Percentiles rank a stretch among this genome's conserved stretches.
phyloP scores from a whole-genome alignment of 176 grass and related monocot species.

The Chrysopogon serrulatus region DNA sequence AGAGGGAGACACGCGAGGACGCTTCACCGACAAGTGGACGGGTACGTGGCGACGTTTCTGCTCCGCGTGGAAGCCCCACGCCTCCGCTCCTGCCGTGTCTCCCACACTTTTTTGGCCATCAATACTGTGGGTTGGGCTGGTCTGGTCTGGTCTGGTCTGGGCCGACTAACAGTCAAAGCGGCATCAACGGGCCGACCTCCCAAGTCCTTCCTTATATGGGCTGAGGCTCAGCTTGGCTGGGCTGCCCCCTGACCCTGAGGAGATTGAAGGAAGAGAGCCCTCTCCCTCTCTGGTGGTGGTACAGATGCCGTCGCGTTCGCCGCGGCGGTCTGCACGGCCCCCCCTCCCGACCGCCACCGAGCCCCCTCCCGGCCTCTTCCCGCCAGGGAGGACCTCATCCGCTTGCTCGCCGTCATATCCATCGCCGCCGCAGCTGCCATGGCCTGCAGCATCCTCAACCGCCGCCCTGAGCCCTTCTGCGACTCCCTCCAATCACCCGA shows the following conservation, averaged over 20 bases:
- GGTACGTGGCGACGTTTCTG: neutral
- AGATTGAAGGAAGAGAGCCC: too few relatives aligned
- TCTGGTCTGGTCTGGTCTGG: too few relatives aligned
- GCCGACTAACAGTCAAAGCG: too few relatives aligned
- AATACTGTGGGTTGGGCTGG: too few relatives aligned
- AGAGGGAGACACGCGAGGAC: neutral
- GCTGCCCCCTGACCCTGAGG: too few relatives aligned
- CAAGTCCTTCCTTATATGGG: too few relatives aligned
- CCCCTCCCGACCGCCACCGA: slow-evolving; percentile 10
- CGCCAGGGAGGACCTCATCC: slow-evolving; percentile 43
- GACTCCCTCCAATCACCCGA: slow-evolving; percentile 33
- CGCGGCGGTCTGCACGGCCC: neutral
- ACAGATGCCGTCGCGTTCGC: neutral
- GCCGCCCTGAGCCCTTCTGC: slow-evolving; percentile 62
- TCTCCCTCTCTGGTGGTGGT: too few relatives aligned
- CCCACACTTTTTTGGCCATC: too few relatives aligned
- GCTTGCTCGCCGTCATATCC: slow-evolving; percentile 51
- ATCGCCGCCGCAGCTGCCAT: slow-evolving; percentile 65
- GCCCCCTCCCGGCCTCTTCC: slow-evolving; percentile 69
- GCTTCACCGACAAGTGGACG: neutral
- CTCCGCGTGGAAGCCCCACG: neutral
- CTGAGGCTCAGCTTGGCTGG: too few relatives aligned
- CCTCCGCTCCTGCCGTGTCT: neutral
- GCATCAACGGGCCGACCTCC: too few relatives aligned
- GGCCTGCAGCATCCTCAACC: slow-evolving; percentile 57